Base-by-base conservation (phyloP, 2,329 filamentous ascomycete genomes). In the Elsinoe perseae region DNA sequence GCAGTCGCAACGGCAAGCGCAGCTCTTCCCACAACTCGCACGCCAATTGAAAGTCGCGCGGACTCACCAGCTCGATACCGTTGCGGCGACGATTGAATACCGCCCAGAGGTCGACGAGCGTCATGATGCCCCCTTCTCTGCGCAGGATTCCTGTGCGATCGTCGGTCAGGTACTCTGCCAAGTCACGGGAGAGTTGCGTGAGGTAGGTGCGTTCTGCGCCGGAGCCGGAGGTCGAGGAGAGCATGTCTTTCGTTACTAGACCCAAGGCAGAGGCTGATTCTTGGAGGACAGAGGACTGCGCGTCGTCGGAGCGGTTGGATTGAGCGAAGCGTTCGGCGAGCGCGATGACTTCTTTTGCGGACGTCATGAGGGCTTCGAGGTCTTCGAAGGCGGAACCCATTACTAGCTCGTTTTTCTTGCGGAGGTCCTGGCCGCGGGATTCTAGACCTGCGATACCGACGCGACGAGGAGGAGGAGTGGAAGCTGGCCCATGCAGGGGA, bases 361-460 rank as follows among this genome's bases (percentile, higher is more conserved):
- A 96, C 2, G 91, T 89, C 92, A 97, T 98, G 34, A 98, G 77
- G 2, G 93, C 91, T 68, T 97, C 92, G 0, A 98, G 80, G 66
- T 98, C 93, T 68, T 96, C 92, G 65, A 98, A 98, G 0, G 93
- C 91, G 61, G 82, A 90, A 23, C 92, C 92, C 61, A 98, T 95
- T 50, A 96, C 85, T 8, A 89, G 73, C 70, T 96, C 90, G 64
- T 96, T 97, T 69, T 95, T 95, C 73, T 89, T 92, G 57, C 89
- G 86, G 66, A 90, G 82, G 63, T 91, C 88, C 4, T 92, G 73
- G 0, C 89, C 88, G 60, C 90, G 83, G 64, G 89, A 85, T 69
- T 98, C 93, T 1, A 98, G 78, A 0, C 91, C 92, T 8, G 92
- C 92, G 64, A 98, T 96, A 2, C 93, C 93, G 3, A 89, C 88